These are phyloP conservation scores for Amniculicola lignicola DNA, from an alignment of 495 filamentous ascomycete species.

Conservation along the genomic window DNA sequence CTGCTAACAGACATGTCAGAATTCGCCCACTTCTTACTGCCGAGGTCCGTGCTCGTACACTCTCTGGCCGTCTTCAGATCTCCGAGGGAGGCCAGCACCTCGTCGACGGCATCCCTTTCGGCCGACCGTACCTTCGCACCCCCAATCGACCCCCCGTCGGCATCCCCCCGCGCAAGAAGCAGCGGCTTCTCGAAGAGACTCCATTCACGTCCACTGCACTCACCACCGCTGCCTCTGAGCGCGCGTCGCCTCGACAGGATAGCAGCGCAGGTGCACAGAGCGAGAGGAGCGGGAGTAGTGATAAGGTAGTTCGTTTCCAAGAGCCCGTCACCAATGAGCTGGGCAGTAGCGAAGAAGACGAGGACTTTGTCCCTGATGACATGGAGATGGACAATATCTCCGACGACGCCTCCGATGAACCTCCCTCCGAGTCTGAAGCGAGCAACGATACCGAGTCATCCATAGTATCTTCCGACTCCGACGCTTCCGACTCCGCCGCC, in stretches of 20 bases:
- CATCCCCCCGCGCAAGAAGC: slow-evolving; percentile 76
- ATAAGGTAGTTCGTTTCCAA: slow-evolving; percentile 16
- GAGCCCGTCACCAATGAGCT: neutral
- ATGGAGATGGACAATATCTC: slow-evolving; percentile 30
- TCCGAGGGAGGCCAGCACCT: slow-evolving; percentile 75
- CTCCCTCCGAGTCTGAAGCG: too few species aligned
- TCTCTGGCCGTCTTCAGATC: slow-evolving; percentile 83
- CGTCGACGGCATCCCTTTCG: slow-evolving; percentile 86
- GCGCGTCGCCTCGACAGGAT: too few species aligned
- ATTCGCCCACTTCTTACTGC: slow-evolving; percentile 75
- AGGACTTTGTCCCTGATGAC: slow-evolving; percentile 28
- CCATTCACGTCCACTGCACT: too few species aligned
- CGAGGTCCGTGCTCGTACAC: slow-evolving; percentile 69
- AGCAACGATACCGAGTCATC: too few species aligned
- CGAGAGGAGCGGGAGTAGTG: too few species aligned
- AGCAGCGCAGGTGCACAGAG: too few species aligned
- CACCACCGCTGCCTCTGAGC: too few species aligned
- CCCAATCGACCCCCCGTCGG: slow-evolving; percentile 63
- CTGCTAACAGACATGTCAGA: slow-evolving; percentile 44
- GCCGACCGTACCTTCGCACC: slow-evolving; percentile 63
- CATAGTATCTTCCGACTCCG: too few species aligned
- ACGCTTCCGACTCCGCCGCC: slow-evolving; percentile 5
- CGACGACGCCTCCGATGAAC: slow-evolving; percentile 2
- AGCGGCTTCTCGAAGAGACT: slow-evolving; percentile 52
- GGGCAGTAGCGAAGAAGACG: slow-evolving; percentile 27